Percentiles rank a stretch among this genome's conserved stretches.
Evolutionary conservation across 768 basidiomycete species (phyloP).

Genomic region (Leucosporidium yakuticum): DNA sequence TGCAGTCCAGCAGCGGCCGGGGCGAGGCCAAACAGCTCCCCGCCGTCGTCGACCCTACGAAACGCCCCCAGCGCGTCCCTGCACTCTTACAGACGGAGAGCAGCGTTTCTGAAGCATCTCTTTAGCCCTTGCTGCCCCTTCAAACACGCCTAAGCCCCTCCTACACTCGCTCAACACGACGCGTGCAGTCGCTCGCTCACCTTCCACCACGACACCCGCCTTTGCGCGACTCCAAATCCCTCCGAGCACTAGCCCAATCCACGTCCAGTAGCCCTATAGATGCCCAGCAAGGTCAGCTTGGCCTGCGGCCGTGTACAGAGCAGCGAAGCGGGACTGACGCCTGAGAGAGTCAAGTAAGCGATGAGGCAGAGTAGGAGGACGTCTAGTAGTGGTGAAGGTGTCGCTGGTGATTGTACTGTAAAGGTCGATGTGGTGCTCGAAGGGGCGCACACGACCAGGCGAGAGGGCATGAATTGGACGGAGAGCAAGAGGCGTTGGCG

Average conservation of each 20-base stretch:
- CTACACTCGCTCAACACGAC: too few relatives aligned
- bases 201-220: not conserved
- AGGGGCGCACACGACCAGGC: not conserved
- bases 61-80: too few relatives aligned
- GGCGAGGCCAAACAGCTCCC: too few relatives aligned
- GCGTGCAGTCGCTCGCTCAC: not conserved
- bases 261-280: constrained; percentile 3
- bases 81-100: not conserved
- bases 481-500: too few relatives aligned
- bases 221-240: not conserved
- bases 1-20: too few relatives aligned
- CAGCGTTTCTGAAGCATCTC: too few relatives aligned
- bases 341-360: not conserved
- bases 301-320: too few relatives aligned
- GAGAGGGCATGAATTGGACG: too few relatives aligned
- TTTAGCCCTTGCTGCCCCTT: too few relatives aligned
- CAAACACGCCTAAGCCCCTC: too few relatives aligned
- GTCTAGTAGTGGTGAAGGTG: not conserved
- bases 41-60: too few relatives aligned
- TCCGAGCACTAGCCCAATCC: not conserved
- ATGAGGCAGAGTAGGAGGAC: not conserved
- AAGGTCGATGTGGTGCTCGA: not conserved
- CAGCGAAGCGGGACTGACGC: not conserved
- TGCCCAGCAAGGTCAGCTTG: not conserved
- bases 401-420: not conserved